Evolutionary conservation across 1,284 basidiomycete species (phyloP).

Genomic region (Chiua sp.): DNA sequence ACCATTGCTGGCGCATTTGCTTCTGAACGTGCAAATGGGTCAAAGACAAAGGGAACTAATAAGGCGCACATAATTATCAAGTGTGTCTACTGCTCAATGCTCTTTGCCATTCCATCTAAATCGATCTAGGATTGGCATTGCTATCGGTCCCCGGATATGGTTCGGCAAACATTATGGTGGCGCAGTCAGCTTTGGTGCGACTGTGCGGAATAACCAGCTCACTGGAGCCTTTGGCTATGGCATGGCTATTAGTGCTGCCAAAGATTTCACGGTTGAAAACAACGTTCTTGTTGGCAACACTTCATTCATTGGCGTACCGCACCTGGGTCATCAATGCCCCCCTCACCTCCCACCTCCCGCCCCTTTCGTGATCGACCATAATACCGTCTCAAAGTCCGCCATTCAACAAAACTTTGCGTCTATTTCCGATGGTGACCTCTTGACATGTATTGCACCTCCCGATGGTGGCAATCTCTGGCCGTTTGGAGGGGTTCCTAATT

Average conservation of each 20-base stretch:
- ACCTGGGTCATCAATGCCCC: constrained; percentile 77
- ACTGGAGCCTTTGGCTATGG: constrained; percentile 77
- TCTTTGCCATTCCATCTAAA: constrained; percentile 3
- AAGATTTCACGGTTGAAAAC: constrained; percentile 68
- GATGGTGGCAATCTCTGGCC: background rate
- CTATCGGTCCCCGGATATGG: constrained; percentile 81
- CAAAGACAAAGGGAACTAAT: constrained; percentile 59
- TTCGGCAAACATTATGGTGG: constrained; percentile 66
- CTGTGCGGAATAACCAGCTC: constrained; percentile 68
- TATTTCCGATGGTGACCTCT: constrained; percentile 36
- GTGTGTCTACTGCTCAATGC: constrained; percentile 43
- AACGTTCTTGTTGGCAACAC: constrained; percentile 74
- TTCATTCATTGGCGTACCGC: constrained; percentile 75
- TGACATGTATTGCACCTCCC: background rate
- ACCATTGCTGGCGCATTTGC: constrained; percentile 73
- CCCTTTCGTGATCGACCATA: constrained; percentile 63
- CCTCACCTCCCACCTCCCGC: constrained; percentile 54
- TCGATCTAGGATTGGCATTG: constrained; percentile 66
- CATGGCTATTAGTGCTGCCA: constrained; percentile 68
- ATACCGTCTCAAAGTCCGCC: constrained; percentile 45
- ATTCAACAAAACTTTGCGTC: constrained; percentile 58
- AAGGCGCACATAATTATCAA: constrained; percentile 69
- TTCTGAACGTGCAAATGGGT: constrained; percentile 45
- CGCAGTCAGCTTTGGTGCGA: constrained; percentile 65
- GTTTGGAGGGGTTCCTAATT: background rate